These are phyloP conservation scores for Termitomyces sp. DNA, from an alignment of 768 basidiomycete genomes.

Conservation along the genomic window DNA sequence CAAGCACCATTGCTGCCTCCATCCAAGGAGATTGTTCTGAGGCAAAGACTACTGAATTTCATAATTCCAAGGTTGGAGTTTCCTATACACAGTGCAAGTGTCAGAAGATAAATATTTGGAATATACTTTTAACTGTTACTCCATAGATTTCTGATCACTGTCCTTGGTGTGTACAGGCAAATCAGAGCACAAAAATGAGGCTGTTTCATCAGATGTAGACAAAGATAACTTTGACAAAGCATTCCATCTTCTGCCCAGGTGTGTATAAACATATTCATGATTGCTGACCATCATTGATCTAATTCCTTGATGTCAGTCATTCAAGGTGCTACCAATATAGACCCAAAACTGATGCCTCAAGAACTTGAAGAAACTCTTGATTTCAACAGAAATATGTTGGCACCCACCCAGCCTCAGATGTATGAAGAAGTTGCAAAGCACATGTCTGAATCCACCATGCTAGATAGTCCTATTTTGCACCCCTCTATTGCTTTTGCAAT, in stretches of 20 bases:
- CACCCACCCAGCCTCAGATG: slow-evolving; percentile 23
- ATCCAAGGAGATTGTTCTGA: slow-evolving; percentile 21
- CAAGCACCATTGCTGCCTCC: slow-evolving; percentile 23
- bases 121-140: slow-evolving; percentile 23
- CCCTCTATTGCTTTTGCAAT: slow-evolving; percentile 1
- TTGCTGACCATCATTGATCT: neutral
- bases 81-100: slow-evolving; percentile 25
- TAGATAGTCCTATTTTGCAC: neutral
- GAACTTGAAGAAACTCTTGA: slow-evolving; percentile 44
- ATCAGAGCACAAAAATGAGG: slow-evolving; percentile 28
- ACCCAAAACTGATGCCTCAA: slow-evolving; percentile 36
- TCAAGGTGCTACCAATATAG: slow-evolving; percentile 49
- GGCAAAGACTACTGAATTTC: slow-evolving; percentile 19
- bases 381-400: slow-evolving; percentile 22
- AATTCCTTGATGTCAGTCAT: slow-evolving; percentile 29
- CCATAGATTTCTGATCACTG: slow-evolving; percentile 20
- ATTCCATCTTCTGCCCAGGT: slow-evolving; percentile 28
- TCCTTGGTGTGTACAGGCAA: slow-evolving; percentile 37
- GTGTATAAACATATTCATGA: too few relatives aligned
- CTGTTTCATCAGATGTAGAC: slow-evolving; percentile 28
- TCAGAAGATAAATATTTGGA: neutral
- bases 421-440: slow-evolving; percentile 19
- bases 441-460: neutral
- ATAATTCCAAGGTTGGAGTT: slow-evolving; percentile 20
- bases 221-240: slow-evolving; percentile 37